phyloP scores from a whole-genome alignment of 306 rosid genomes.

The Dalbergia oliveri region DNA sequence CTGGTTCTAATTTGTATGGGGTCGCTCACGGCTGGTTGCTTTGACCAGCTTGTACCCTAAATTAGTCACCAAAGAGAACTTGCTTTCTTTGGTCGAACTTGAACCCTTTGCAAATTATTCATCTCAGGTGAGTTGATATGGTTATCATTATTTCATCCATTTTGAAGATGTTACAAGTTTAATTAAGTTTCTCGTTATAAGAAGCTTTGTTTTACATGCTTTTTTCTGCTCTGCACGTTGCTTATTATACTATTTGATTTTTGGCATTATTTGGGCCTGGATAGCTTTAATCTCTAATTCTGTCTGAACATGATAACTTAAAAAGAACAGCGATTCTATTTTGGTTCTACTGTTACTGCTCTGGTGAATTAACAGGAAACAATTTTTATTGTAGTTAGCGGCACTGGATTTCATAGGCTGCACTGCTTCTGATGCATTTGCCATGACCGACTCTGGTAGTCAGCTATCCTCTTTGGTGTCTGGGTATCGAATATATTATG shows the following conservation, averaged over 20 bases:
- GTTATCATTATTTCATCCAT: slow-evolving; percentile 31
- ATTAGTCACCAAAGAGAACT: slow-evolving; percentile 91
- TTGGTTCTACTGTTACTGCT: slow-evolving; percentile 27
- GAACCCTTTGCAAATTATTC: slow-evolving; percentile 85
- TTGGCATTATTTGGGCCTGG: slow-evolving; percentile 31
- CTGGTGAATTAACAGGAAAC: slow-evolving; percentile 45
- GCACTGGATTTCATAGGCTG: slow-evolving; percentile 97
- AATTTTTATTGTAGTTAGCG: slow-evolving; percentile 69
- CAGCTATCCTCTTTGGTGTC: slow-evolving; percentile 93
- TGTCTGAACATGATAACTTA: slow-evolving; percentile 2
- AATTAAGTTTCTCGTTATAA: not conserved
- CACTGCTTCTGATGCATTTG: slow-evolving; percentile 94
- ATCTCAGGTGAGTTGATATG: slow-evolving; percentile 77
- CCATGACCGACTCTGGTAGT: slow-evolving; percentile 99
- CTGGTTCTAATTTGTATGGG: slow-evolving; percentile 97
- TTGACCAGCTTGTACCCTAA: slow-evolving; percentile 89
- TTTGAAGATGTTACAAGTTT: slow-evolving; percentile 9
- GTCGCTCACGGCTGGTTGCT: slow-evolving; percentile 75
- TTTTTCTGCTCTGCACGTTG: slow-evolving; percentile 1
- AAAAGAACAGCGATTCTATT: slow-evolving; percentile 2
- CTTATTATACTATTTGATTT: slow-evolving; percentile 1
- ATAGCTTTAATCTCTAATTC: slow-evolving; percentile 2
- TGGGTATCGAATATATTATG: slow-evolving; percentile 88
- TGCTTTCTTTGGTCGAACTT: slow-evolving; percentile 79
- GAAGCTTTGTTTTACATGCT: slow-evolving; percentile 1